phyloP scores from a whole-genome alignment of 352 stramenopile genomes.

The Phytophthora pini region DNA sequence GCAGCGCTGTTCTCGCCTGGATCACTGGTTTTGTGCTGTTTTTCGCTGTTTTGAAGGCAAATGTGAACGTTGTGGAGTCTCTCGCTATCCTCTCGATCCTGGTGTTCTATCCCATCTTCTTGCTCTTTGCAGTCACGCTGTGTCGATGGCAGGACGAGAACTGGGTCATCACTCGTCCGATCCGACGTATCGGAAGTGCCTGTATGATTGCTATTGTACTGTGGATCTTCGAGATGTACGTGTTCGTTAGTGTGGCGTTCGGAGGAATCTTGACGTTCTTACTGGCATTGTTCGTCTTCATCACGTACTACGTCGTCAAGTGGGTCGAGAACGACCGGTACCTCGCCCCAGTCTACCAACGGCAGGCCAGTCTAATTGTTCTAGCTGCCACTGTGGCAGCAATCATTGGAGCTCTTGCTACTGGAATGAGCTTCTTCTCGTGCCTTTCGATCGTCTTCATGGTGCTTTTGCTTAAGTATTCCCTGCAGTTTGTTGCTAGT shows the following conservation, averaged over 20 bases:
- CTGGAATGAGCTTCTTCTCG: conserved; percentile 80
- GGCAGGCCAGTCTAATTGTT: conserved; percentile 54
- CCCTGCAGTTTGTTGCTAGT: conserved; percentile 61
- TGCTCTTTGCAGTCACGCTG: conserved; percentile 75
- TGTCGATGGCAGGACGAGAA: conserved; percentile 81
- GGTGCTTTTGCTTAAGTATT: conserved; percentile 81
- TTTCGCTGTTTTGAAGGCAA: conserved; percentile 53
- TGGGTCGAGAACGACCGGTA: conserved; percentile 89
- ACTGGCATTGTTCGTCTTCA: conserved; percentile 67
- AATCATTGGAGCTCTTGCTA: conserved; percentile 52
- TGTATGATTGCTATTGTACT: conserved; percentile 46
- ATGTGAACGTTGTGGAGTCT: conserved; percentile 79
- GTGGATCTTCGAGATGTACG: conserved; percentile 84
- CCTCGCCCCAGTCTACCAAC: conserved; percentile 68
- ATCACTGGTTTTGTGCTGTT: conserved; percentile 79
- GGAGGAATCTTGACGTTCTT: conserved; percentile 70
- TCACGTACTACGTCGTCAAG: conserved; percentile 81
- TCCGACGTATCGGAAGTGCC: conserved; percentile 38
- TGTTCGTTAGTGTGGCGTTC: conserved; percentile 63
- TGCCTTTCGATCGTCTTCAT: conserved; percentile 88
- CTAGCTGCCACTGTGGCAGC: conserved; percentile 38
- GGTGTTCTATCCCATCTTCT: conserved; percentile 82
- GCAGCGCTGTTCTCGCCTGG: conserved; percentile 71
- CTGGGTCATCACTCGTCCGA: conserved; percentile 61
- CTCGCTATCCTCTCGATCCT: conserved; percentile 78